Evolutionary conservation across 495 filamentous ascomycete species (phyloP).

Genomic region (Hypoxylon fragiforme): DNA sequence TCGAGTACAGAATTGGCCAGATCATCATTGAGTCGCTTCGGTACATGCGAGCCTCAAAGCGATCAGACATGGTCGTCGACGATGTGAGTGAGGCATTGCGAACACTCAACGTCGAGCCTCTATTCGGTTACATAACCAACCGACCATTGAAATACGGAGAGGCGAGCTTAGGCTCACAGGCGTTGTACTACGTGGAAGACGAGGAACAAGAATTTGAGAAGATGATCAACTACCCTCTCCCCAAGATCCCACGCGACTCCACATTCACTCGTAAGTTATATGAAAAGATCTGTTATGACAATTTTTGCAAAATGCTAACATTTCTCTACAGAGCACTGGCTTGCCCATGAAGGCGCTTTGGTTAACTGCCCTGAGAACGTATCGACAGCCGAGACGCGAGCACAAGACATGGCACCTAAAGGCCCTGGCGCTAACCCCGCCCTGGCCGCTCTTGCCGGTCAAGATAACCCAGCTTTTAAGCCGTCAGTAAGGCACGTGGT

Average conservation of each 20-base stretch:
- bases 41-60: constrained; percentile 86
- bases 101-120: constrained; percentile 87
- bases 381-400: constrained; percentile 74
- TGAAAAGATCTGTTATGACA: neutral
- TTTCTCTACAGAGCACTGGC: constrained; percentile 75
- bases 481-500: constrained; percentile 93
- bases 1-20: constrained; percentile 90
- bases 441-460: constrained; percentile 78
- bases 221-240: constrained; percentile 91
- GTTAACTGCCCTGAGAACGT: constrained; percentile 96
- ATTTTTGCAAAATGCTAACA: constrained; percentile 14
- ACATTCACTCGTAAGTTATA: constrained; percentile 74
- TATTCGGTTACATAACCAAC: constrained; percentile 93
- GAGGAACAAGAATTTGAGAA: constrained; percentile 99
- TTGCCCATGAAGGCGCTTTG: constrained; percentile 94
- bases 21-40: constrained; percentile 91
- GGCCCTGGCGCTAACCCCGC: constrained; percentile 82
- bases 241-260: constrained; percentile 92
- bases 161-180: constrained; percentile 89
- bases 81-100: constrained; percentile 82
- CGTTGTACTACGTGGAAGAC: constrained; percentile 95
- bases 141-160: constrained; percentile 88
- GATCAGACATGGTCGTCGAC: constrained; percentile 79
- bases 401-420: constrained; percentile 83
- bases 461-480: constrained; percentile 79